Evolutionary conservation across 2,329 filamentous ascomycete genomes (phyloP).

Genomic region (Volutella citrinella): DNA sequence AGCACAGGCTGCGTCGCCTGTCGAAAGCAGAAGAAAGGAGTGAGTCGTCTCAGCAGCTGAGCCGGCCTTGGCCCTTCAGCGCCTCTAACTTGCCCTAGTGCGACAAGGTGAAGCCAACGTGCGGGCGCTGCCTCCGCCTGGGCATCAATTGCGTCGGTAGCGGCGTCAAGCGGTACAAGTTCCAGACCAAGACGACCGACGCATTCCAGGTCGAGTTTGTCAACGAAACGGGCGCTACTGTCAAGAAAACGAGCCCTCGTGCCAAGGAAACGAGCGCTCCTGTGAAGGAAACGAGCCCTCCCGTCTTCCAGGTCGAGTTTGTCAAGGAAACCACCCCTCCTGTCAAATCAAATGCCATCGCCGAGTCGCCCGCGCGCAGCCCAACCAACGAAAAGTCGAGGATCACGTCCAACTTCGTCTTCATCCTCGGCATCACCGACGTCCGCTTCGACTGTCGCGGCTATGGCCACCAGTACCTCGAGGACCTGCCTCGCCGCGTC

Average conservation of each 20-base stretch:
- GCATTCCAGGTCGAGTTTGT: too few relatives aligned
- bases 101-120: conserved; percentile 10
- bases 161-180: conserved; percentile 8
- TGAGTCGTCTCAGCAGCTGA: too few relatives aligned
- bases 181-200: conserved; percentile 13
- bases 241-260: too few relatives aligned
- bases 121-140: conserved; percentile 7
- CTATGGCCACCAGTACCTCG: conserved; percentile 7
- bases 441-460: conserved; percentile 6
- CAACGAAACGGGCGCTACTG: too few relatives aligned
- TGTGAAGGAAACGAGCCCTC: too few relatives aligned
- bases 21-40: conserved; percentile 50
- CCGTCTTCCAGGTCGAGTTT: too few relatives aligned
- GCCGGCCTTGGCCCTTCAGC: too few relatives aligned
- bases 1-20: conserved; percentile 46
- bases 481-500: conserved; percentile 6
- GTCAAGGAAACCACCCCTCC: too few relatives aligned
- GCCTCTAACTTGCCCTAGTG: conserved; percentile 5
- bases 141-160: neutral
- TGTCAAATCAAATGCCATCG: conserved; percentile 2
- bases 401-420: conserved; percentile 1
- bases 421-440: conserved; percentile 9
- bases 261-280: too few relatives aligned
- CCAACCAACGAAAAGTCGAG: conserved; percentile 2
- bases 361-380: neutral